Base-by-base conservation (phyloP, 805 yeast species). In the Starmerella sirachaensis region DNA sequence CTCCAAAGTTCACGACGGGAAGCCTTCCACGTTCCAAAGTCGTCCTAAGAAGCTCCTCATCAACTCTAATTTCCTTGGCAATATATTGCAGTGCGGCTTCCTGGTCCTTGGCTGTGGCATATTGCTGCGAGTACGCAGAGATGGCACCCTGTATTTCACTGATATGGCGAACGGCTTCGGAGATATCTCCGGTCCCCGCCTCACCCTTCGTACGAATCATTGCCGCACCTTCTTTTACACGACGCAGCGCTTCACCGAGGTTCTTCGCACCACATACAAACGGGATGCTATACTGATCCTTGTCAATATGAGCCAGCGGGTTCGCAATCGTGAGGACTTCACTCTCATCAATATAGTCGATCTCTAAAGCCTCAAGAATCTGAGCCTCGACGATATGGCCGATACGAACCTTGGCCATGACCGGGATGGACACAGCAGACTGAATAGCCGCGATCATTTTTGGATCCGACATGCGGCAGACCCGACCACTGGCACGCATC, bases 191-290 rank as follows among this genome's bases (percentile, higher is more conserved):
- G 26, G 93, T 81, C 31, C 93, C 93, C 24, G 93, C 91, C 58
- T 80, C 93, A 49, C 93, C 93, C 61, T 80, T 80, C 47, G 91
- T 76, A 57, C 91, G 69, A 55, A 80, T 70, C 88, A 80, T 78
- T 22, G 88, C 86, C 25, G 91, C 88, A 48, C 91, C 91, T 60
- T 80, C 93, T 50, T 67, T 62, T 52, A 81, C 67, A 55, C 93
- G 69, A 58, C 91, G 71, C 48, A 80, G 66, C 2, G 88, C 86
- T 59, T 80, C 91, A 30, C 88, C 91, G 41, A 80, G 67, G 60
- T 80, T 72, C 56, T 74, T 76, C 41, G 86, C 83, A 27, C 93
- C 93, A 57, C 91, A 81, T 12, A 80, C 91, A 58, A 79, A 81
- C 20, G 91, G 88, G 37, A 78, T 77, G 40, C 72, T 68, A 64